Conservation (phyloP, 2,329 filamentous ascomycete genomes). For the Pyrenophora graminea region DNA sequence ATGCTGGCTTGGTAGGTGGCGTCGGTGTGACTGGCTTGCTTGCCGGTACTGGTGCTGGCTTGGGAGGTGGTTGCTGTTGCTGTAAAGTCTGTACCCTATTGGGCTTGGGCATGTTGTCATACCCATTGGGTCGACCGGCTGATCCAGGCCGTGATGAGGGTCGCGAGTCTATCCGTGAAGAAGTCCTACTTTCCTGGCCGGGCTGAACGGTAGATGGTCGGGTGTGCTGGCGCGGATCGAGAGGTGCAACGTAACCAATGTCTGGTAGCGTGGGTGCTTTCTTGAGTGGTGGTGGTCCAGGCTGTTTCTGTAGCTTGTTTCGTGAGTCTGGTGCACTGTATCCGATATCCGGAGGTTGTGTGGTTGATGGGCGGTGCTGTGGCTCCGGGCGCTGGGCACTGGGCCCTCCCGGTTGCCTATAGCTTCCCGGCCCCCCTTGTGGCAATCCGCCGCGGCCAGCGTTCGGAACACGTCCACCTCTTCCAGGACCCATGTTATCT, state of each 20-base stretch:
- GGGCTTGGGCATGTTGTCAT: conserved; percentile 33
- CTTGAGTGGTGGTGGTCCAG: conserved; percentile 29
- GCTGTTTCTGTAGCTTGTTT: conserved; percentile 49
- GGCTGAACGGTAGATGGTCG: conserved; percentile 42
- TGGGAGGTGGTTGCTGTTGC: conserved; percentile 24
- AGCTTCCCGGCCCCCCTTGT: conserved; percentile 38
- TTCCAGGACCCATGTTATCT: conserved; percentile 41
- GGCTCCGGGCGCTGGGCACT: conserved; percentile 44
- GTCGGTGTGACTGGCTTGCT: conserved; percentile 30
- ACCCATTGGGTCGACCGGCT: conserved; percentile 34
- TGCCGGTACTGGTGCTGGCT: conserved; percentile 22
- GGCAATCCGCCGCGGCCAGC: conserved; percentile 40
- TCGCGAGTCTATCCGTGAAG: conserved; percentile 28
- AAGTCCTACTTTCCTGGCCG: conserved; percentile 39
- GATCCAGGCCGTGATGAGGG: conserved; percentile 34
- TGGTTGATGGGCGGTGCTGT: conserved; percentile 46
- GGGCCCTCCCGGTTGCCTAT: conserved; percentile 46
- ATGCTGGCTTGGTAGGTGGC: conserved; percentile 34
- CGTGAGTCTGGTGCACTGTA: conserved; percentile 52
- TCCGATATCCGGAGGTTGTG: conserved; percentile 48
- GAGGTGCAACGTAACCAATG: conserved; percentile 45
- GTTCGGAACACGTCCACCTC: conserved; percentile 35
- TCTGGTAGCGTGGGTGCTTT: conserved; percentile 42
- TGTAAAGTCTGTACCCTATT: conserved; percentile 30
- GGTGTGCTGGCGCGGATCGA: conserved; percentile 43